These are phyloP conservation scores for Lipomyces starkeyi DNA, from an alignment of 805 yeast species.

Conservation along the genomic window DNA sequence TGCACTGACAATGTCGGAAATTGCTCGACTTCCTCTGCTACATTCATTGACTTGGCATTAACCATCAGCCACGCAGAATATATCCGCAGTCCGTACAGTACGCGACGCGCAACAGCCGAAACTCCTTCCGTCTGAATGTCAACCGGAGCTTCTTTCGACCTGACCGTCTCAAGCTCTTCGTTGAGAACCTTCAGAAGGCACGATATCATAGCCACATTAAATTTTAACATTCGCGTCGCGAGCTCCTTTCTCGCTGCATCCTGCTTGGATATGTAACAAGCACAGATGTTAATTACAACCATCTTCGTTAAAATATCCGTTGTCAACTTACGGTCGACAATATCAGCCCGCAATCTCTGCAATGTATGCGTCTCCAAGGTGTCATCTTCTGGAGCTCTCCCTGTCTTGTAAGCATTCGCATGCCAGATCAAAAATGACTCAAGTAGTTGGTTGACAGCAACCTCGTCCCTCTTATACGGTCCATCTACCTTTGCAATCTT, in stretches of 20 bases:
- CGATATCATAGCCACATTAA: constrained; percentile 8
- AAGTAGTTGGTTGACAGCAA: constrained; percentile 8
- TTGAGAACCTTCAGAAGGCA: constrained; percentile 13
- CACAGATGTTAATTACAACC: constrained; percentile 28
- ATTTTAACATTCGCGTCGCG: not conserved
- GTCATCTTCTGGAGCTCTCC: not conserved
- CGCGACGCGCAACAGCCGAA: constrained; percentile 17
- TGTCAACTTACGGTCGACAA: constrained; percentile 16
- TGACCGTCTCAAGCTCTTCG: constrained; percentile 13
- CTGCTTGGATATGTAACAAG: constrained; percentile 12
- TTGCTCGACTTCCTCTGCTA: not conserved
- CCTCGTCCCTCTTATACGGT: constrained; percentile 20
- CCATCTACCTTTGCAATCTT: constrained; percentile 10
- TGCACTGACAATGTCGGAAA: not conserved
- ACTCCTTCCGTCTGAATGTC: not conserved
- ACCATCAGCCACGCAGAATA: constrained; percentile 30
- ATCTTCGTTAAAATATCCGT: constrained; percentile 24
- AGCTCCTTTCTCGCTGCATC: constrained; percentile 10
- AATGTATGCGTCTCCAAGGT: constrained; percentile 8
- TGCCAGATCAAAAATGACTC: constrained; percentile 27
- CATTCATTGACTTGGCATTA: not conserved
- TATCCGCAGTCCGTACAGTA: constrained; percentile 20
- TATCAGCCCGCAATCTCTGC: constrained; percentile 9
- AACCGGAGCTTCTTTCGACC: not conserved
- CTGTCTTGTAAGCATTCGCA: constrained; percentile 13